Evolutionary conservation across 164 flowering plant species (phyloP).

Genomic region (Paratinospora sagittata): DNA sequence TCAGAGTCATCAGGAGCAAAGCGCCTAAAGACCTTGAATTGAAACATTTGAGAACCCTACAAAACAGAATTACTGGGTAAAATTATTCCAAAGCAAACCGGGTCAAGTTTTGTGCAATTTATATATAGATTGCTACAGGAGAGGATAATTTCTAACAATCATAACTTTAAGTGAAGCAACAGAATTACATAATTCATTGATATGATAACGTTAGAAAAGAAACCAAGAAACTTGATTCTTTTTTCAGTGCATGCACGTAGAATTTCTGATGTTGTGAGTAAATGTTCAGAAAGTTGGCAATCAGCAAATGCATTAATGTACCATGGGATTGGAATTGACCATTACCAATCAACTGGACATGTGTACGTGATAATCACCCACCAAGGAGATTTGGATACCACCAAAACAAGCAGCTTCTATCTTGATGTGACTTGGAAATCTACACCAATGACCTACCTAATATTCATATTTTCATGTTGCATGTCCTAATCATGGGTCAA

Average conservation of each 20-base stretch:
- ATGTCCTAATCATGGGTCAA: too few species aligned
- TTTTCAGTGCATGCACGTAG: neutral
- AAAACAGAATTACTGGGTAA: neutral
- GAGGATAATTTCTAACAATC: neutral
- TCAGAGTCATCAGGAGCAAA: slow-evolving; percentile 52
- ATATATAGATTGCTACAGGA: neutral
- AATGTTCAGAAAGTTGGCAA: too few species aligned
- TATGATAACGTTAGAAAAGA: neutral
- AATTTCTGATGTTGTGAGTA: neutral
- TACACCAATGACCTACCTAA: too few species aligned
- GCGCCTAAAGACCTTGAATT: slow-evolving; percentile 51
- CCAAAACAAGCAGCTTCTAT: too few species aligned
- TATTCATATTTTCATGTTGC: too few species aligned
- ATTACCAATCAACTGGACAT: too few species aligned
- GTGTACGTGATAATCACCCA: too few species aligned
- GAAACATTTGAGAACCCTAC: slow-evolving; percentile 53
- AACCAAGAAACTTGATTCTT: neutral
- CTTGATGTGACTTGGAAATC: too few species aligned
- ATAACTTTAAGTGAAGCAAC: neutral
- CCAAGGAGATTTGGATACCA: too few species aligned
- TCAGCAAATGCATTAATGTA: too few species aligned
- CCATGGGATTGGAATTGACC: too few species aligned
- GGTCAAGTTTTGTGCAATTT: neutral
- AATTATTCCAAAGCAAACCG: neutral
- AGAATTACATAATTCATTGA: neutral